A percentile compares a stretch with the other conserved stretches of the same genome.
Conservation (phyloP, 2,329 filamentous ascomycete species). For the Fusarium sp. region DNA sequence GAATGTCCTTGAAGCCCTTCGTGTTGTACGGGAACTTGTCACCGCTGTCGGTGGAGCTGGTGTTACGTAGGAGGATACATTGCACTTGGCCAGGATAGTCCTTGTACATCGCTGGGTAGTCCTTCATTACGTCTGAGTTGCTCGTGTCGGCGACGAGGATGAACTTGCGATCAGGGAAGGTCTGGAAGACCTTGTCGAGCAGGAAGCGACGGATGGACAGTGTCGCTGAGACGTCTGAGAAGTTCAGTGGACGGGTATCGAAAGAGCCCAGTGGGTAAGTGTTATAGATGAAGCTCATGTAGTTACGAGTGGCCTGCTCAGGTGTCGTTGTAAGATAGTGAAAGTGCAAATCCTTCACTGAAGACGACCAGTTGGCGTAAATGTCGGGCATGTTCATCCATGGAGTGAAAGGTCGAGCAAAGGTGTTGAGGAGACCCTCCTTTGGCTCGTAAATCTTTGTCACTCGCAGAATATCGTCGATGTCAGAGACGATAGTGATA, state of each 20-base stretch:
- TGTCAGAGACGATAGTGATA: constrained; percentile 78
- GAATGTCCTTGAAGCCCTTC: constrained; percentile 72
- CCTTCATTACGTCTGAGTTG: constrained; percentile 80
- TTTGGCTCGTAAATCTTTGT: constrained; percentile 83
- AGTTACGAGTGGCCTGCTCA: constrained; percentile 79
- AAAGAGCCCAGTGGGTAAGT: constrained; percentile 82
- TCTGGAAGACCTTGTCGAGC: constrained; percentile 77
- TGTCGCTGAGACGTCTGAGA: constrained; percentile 78
- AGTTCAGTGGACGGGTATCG: constrained; percentile 82
- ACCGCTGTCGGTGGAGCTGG: constrained; percentile 71
- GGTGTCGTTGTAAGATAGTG: constrained; percentile 85
- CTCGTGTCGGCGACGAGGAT: constrained; percentile 80
- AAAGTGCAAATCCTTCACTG: constrained; percentile 76
- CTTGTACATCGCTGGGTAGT: constrained; percentile 67
- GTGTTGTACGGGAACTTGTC: constrained; percentile 82
- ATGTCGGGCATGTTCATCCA: constrained; percentile 86
- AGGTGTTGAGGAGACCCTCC: constrained; percentile 79
- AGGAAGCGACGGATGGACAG: constrained; percentile 76
- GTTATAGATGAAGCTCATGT: constrained; percentile 83
- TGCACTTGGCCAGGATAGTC: constrained; percentile 77
- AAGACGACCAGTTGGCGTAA: constrained; percentile 78
- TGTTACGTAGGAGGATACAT: constrained; percentile 82
- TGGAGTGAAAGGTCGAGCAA: constrained; percentile 73
- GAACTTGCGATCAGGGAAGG: constrained; percentile 79
- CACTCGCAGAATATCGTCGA: constrained; percentile 82